Evolutionary conservation across 2,329 filamentous ascomycete species (phyloP).

Genomic region (Botryotinia convoluta): DNA sequence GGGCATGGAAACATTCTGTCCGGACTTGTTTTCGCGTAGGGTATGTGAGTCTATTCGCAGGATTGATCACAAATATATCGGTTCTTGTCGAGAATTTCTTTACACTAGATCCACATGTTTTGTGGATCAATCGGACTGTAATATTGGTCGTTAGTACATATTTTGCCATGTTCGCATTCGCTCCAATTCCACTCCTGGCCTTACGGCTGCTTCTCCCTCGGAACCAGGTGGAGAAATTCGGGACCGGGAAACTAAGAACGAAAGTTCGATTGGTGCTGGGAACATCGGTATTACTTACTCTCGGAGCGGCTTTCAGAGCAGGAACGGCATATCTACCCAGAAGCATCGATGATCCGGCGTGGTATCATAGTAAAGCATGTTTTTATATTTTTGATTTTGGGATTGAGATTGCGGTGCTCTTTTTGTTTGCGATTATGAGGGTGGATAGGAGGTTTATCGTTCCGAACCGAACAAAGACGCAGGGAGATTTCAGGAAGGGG

Average conservation of each 20-base stretch:
- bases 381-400: conserved; percentile 79
- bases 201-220: conserved; percentile 29
- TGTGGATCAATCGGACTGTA: conserved; percentile 53
- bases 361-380: conserved; percentile 57
- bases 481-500: conserved; percentile 44
- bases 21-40: conserved; percentile 44
- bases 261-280: conserved; percentile 65
- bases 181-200: conserved; percentile 51
- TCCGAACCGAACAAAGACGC: conserved; percentile 62
- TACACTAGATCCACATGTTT: conserved; percentile 53
- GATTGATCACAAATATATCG: conserved; percentile 59
- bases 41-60: conserved; percentile 58
- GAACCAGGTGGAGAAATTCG: conserved; percentile 56
- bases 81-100: conserved; percentile 10
- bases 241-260: conserved; percentile 60
- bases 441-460: conserved; percentile 75
- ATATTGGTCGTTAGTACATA: conserved; percentile 49
- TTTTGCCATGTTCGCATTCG: conserved; percentile 56
- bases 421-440: conserved; percentile 62
- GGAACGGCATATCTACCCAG: conserved; percentile 54
- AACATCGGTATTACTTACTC: conserved; percentile 56
- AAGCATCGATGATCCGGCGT: conserved; percentile 9
- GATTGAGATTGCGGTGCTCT: conserved; percentile 70
- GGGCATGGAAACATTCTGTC: conserved; percentile 63
- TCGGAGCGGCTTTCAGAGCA: conserved; percentile 57